Evolutionary conservation across 768 basidiomycete species (phyloP).

Genomic region (Tricholoma sp.): DNA sequence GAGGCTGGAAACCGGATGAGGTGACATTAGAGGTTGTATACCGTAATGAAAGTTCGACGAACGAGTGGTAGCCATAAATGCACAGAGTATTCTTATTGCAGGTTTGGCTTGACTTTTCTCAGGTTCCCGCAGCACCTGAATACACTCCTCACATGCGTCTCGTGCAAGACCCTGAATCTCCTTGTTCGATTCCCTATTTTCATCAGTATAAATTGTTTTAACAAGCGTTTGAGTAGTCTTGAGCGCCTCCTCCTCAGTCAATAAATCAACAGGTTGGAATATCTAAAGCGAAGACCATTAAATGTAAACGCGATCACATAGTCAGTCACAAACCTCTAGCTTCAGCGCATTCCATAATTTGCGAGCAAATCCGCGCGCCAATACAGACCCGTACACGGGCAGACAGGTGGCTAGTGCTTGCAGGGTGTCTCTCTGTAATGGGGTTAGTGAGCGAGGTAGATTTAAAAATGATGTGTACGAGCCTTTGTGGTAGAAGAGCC

Average conservation of each 20-base stretch:
- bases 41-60: slow-evolving; percentile 26
- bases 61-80: slow-evolving; percentile 78
- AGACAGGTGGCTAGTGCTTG: slow-evolving; percentile 72
- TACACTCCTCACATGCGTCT: slow-evolving; percentile 76
- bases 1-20: slow-evolving; percentile 41
- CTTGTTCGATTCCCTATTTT: slow-evolving; percentile 34
- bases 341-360: slow-evolving; percentile 91
- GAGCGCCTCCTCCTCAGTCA: slow-evolving; percentile 72
- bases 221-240: slow-evolving; percentile 69
- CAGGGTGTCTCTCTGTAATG: slow-evolving; percentile 75
- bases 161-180: slow-evolving; percentile 57
- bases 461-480: neutral
- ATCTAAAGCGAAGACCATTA: slow-evolving; percentile 45
- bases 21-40: neutral
- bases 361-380: slow-evolving; percentile 56
- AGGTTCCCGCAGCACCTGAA: slow-evolving; percentile 76
- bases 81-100: slow-evolving; percentile 78
- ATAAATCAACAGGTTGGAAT: slow-evolving; percentile 81
- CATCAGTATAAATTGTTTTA: slow-evolving; percentile 58
- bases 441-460: neutral
- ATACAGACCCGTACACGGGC: slow-evolving; percentile 72
- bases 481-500: slow-evolving; percentile 84
- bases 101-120: slow-evolving; percentile 91
- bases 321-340: slow-evolving; percentile 58
- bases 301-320: neutral